Percentiles rank a stretch among this genome's conserved stretches.
phyloP scores from a whole-genome alignment of 305 asterid species.

The Petunia hybrid region DNA sequence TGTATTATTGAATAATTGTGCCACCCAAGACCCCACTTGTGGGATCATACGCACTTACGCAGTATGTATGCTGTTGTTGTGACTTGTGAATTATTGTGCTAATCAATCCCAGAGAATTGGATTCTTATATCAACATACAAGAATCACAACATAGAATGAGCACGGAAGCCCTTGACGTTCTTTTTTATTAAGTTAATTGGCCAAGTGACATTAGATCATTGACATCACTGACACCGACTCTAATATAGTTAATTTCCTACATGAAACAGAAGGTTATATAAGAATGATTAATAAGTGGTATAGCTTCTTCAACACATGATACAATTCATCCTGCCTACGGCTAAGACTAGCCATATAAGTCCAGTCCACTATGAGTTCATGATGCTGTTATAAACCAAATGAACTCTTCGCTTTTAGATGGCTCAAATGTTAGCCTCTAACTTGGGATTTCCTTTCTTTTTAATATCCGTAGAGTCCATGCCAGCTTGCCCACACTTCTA shows the following conservation, averaged over 20 bases:
- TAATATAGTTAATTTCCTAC: too few species aligned
- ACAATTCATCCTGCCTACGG: constrained; percentile 2
- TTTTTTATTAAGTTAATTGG: background rate
- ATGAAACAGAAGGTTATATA: background rate
- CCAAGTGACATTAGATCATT: background rate
- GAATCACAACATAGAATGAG: constrained; percentile 1
- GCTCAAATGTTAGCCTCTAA: background rate
- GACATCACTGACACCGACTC: too few species aligned
- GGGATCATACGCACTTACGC: too few species aligned
- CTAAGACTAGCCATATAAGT: constrained; percentile 6
- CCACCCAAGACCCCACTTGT: too few species aligned
- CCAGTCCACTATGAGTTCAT: background rate
- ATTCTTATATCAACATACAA: background rate
- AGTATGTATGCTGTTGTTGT: too few species aligned
- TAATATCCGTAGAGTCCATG: too few species aligned
- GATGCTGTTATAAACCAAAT: background rate
- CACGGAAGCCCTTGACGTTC: background rate
- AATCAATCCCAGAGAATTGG: background rate
- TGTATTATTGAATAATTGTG: constrained; percentile 6
- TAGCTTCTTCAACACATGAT: constrained; percentile 16
- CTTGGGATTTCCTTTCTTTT: too few species aligned
- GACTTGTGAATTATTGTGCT: too few species aligned
- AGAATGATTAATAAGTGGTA: background rate
- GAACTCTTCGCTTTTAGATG: background rate
- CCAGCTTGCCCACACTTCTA: too few species aligned